These are phyloP conservation scores for Chytriomyces confervae DNA, from an alignment of 192 early-diverging fungal genomes.

Conservation along the genomic window DNA sequence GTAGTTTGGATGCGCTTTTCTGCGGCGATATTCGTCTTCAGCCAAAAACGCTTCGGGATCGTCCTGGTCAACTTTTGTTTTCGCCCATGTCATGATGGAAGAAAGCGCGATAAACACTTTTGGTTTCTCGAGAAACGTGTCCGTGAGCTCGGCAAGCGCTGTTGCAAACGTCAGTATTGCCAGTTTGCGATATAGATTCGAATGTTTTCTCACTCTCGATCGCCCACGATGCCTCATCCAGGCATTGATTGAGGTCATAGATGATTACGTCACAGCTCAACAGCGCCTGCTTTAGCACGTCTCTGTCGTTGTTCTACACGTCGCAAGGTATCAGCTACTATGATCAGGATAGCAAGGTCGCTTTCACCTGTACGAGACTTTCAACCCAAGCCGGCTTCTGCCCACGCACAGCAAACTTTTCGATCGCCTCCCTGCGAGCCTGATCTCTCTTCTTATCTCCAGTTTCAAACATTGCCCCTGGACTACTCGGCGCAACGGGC, in stretches of 20 bases:
- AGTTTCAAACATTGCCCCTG: slow-evolving; percentile 56
- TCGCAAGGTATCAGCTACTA: neutral
- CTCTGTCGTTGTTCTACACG: slow-evolving; percentile 46
- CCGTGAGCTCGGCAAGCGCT: slow-evolving; percentile 57
- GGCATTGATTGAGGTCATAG: slow-evolving; percentile 56
- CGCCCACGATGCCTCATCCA: slow-evolving; percentile 65
- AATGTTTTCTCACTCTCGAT: slow-evolving; percentile 48
- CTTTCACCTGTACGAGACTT: slow-evolving; percentile 45
- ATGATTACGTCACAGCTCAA: slow-evolving; percentile 61
- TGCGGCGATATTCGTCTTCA: slow-evolving; percentile 66
- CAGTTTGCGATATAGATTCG: neutral
- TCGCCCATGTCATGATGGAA: slow-evolving; percentile 67
- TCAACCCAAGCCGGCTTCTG: slow-evolving; percentile 54
- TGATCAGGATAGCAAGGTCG: neutral
- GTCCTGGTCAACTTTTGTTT: slow-evolving; percentile 65
- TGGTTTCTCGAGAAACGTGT: slow-evolving; percentile 56
- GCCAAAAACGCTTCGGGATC: slow-evolving; percentile 60
- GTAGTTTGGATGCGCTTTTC: slow-evolving; percentile 67
- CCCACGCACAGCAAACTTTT: slow-evolving; percentile 56
- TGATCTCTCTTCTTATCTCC: slow-evolving; percentile 63
- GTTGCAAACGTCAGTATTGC: neutral
- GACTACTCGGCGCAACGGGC: slow-evolving; percentile 26
- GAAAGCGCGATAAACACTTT: slow-evolving; percentile 65
- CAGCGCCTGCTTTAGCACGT: slow-evolving; percentile 44
- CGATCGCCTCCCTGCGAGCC: slow-evolving; percentile 57